Evolutionary conservation across 108 stramenopile genomes (phyloP).

Genomic region (Cyclostephanos invisitatus): DNA sequence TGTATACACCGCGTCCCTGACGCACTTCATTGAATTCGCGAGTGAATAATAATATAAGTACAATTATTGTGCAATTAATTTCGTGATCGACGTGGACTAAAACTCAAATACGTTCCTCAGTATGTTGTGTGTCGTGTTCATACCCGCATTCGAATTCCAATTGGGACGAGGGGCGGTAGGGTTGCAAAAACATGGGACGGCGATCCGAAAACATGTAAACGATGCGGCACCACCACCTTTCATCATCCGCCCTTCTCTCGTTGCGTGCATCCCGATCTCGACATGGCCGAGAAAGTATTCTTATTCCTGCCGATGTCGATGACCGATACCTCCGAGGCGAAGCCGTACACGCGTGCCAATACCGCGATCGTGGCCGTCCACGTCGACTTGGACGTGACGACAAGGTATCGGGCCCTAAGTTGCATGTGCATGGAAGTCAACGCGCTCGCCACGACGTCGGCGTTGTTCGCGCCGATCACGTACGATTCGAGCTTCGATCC

Average conservation of each 20-base stretch:
- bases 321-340: constrained; percentile 36
- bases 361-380: constrained; percentile 46
- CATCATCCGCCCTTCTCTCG: background rate
- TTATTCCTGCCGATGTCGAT: constrained; percentile 8
- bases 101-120: no score
- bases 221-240: no score
- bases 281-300: background rate
- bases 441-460: constrained; percentile 23
- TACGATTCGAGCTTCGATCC: constrained; percentile 41
- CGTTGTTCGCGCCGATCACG: constrained; percentile 21
- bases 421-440: constrained; percentile 39
- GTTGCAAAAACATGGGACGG: no score
- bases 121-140: no score
- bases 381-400: constrained; percentile 34
- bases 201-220: no score
- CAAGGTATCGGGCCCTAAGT: constrained; percentile 37
- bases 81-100: no score
- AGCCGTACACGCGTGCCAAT: constrained; percentile 43
- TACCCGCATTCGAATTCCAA: no score
- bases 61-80: no score
- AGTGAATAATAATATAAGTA: no score
- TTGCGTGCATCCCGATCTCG: background rate
- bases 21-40: no score
- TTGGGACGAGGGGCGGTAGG: no score
- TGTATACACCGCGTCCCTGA: no score